Percentiles rank a stretch among this genome's conserved stretches.
Conservation (phyloP, 371 early-diverging fungal genomes). For the Mucor irregularis region DNA sequence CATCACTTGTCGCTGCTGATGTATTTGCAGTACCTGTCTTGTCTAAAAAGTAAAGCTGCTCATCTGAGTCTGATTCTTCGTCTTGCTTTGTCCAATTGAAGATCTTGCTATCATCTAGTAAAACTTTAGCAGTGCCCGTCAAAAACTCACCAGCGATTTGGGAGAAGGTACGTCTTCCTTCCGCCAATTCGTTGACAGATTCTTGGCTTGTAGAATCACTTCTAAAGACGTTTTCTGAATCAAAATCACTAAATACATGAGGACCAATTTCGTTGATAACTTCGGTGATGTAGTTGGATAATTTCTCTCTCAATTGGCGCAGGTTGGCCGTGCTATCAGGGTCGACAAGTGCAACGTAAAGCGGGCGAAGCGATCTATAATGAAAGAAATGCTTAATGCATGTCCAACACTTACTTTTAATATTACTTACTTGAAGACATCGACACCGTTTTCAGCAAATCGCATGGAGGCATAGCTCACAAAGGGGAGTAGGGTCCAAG, state of each 20-base stretch:
- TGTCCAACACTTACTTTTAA: neutral
- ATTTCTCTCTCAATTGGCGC: conserved; percentile 66
- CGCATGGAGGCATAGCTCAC: conserved; percentile 82
- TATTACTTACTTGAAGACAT: conserved; percentile 69
- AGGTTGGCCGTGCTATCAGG: conserved; percentile 60
- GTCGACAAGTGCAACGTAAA: conserved; percentile 75
- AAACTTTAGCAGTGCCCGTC: conserved; percentile 42
- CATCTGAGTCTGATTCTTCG: conserved; percentile 21
- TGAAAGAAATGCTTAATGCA: conserved; percentile 3
- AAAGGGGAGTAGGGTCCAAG: conserved; percentile 65
- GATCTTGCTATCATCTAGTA: conserved; percentile 58
- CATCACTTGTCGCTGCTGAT: conserved; percentile 24
- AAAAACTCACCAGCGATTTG: conserved; percentile 42
- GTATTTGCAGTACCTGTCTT: conserved; percentile 6
- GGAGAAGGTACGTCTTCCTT: conserved; percentile 35
- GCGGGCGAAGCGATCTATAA: conserved; percentile 75
- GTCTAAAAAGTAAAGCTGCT: conserved; percentile 22
- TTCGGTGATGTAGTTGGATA: conserved; percentile 76
- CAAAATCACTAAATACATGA: conserved; percentile 80
- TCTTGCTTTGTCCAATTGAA: conserved; percentile 56
- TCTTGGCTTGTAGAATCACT: conserved; percentile 27
- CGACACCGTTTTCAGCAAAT: conserved; percentile 88
- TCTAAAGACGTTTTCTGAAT: conserved; percentile 45
- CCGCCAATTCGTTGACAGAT: conserved; percentile 34
- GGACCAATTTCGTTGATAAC: conserved; percentile 89